phyloP scores from a whole-genome alignment of 2,329 filamentous ascomycete genomes.

The Nannizzia gypsea region DNA sequence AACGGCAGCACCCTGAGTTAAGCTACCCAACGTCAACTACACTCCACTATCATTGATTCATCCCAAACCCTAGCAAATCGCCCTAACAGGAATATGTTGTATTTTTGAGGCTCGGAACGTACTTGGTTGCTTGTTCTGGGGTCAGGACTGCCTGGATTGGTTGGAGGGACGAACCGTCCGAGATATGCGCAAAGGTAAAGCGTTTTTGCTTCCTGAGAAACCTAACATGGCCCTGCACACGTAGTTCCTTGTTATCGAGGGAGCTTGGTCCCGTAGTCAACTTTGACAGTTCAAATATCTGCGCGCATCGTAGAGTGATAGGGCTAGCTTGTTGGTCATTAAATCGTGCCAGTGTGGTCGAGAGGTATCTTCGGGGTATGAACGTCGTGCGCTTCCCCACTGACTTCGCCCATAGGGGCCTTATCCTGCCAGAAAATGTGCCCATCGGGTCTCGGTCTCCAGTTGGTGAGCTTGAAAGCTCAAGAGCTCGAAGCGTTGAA shows the following conservation, averaged over 20 bases:
- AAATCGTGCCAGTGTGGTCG: constrained; percentile 27
- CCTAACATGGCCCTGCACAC: constrained; percentile 66
- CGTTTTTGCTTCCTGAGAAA: constrained; percentile 79
- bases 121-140: constrained; percentile 61
- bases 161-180: constrained; percentile 72
- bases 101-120: constrained; percentile 28
- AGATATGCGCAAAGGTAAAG: constrained; percentile 69
- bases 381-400: constrained; percentile 19
- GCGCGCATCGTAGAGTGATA: constrained; percentile 26
- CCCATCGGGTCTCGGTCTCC: neutral
- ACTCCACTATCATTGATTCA: neutral
- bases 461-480: neutral
- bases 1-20: constrained; percentile 72
- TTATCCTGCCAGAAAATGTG: neutral
- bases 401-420: neutral
- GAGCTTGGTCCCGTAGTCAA: constrained; percentile 16
- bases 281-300: constrained; percentile 26
- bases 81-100: neutral
- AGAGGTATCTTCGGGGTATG: constrained; percentile 30
- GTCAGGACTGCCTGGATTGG: constrained; percentile 71
- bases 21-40: constrained; percentile 37
- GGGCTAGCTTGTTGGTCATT: constrained; percentile 17
- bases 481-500: too few species aligned
- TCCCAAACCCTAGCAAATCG: neutral
- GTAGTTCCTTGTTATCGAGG: constrained; percentile 35